These are phyloP conservation scores for Tausonia pullulans DNA, from an alignment of 1,284 basidiomycete species.

Conservation along the genomic window DNA sequence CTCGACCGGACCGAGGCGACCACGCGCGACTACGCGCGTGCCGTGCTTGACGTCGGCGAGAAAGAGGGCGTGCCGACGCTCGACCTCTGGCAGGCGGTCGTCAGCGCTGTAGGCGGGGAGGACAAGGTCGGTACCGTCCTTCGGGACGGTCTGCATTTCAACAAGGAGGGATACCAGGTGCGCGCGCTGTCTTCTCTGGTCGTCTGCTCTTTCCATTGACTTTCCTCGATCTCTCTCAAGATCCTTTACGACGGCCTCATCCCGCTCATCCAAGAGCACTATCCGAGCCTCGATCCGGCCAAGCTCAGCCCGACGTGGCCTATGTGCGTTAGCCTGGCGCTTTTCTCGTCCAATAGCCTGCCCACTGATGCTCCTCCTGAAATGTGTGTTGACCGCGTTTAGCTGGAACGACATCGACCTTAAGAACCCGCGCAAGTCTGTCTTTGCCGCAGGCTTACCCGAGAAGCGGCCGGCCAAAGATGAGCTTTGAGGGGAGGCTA, in stretches of 20 bases:
- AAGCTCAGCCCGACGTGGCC: not conserved
- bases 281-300: not conserved
- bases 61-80: conserved; percentile 48
- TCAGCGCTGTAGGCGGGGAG: conserved; percentile 46
- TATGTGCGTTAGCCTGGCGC: too few species aligned
- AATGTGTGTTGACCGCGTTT: too few species aligned
- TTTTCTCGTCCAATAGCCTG: too few species aligned
- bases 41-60: conserved; percentile 49
- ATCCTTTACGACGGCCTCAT: conserved; percentile 9
- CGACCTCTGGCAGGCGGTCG: conserved; percentile 58
- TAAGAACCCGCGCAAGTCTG: too few species aligned
- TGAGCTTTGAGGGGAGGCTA: too few species aligned
- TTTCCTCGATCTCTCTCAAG: not conserved
- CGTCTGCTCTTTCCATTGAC: not conserved
- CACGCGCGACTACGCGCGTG: conserved; percentile 57
- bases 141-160: conserved; percentile 15
- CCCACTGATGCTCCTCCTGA: too few species aligned
- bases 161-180: conserved; percentile 12
- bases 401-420: too few species aligned
- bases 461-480: too few species aligned
- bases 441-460: too few species aligned
- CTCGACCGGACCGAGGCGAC: conserved; percentile 50
- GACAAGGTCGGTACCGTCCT: not conserved
- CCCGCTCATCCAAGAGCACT: not conserved
- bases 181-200: not conserved